Percentiles rank a stretch among this genome's conserved stretches.
These are phyloP conservation scores for Rhodotorula sp. DNA, from an alignment of 1,284 basidiomycete genomes.

Conservation along the genomic window DNA sequence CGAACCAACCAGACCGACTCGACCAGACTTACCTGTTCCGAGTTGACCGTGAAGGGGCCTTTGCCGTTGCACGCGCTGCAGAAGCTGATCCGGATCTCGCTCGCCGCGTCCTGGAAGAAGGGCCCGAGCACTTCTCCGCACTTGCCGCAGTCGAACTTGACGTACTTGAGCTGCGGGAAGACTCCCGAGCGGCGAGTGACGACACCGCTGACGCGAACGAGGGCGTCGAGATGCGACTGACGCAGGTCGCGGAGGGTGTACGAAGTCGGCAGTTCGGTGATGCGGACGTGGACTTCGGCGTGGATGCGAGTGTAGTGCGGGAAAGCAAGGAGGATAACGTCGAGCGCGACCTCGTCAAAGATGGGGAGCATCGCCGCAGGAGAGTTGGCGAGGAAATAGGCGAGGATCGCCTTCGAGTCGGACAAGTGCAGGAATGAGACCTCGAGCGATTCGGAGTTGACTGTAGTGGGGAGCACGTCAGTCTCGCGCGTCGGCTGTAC, in stretches of 20 bases:
- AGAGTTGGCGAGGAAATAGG: slow-evolving; percentile 94
- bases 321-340: slow-evolving; percentile 92
- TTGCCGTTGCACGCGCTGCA: slow-evolving; percentile 91
- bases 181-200: slow-evolving; percentile 94
- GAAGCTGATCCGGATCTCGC: slow-evolving; percentile 90
- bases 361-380: slow-evolving; percentile 88
- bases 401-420: slow-evolving; percentile 85
- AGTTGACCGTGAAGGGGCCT: slow-evolving; percentile 94
- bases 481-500: background rate
- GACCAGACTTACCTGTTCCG: slow-evolving; percentile 67
- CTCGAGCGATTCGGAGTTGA: slow-evolving; percentile 95
- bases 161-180: slow-evolving; percentile 98
- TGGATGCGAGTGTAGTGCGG: slow-evolving; percentile 96
- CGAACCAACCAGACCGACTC: too few species aligned
- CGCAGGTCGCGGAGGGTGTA: slow-evolving; percentile 90
- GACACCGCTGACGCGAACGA: slow-evolving; percentile 94
- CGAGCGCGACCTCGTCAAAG: slow-evolving; percentile 93
- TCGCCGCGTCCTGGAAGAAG: slow-evolving; percentile 94
- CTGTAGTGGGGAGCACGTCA: slow-evolving; percentile 51
- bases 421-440: slow-evolving; percentile 92
- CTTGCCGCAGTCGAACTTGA: slow-evolving; percentile 96
- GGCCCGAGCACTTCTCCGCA: slow-evolving; percentile 90
- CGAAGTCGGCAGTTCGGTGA: slow-evolving; percentile 86
- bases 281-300: slow-evolving; percentile 94
- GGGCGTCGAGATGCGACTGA: slow-evolving; percentile 86